Evolutionary conservation across 805 yeast species (phyloP), one percentile per base, ranked within the genome.

Genomic region (Metschnikowia sp.): DNA sequence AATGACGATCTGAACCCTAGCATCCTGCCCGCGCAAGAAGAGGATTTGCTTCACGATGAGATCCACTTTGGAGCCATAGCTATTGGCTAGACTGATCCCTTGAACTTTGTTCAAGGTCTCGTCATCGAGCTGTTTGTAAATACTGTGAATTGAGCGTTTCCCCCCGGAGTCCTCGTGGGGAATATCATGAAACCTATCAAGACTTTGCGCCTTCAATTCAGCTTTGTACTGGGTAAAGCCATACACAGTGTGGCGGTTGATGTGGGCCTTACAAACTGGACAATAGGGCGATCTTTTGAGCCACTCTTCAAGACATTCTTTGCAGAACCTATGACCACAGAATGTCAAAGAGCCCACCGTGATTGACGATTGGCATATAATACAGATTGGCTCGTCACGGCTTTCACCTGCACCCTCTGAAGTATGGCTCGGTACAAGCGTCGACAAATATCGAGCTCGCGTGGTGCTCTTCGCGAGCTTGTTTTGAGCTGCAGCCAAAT

Each of bases 281-380:
- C 99, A 94, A 2, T 70, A 66, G 1, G 66, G 61, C 35, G 77
- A 77, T 12, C 70, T 70, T 18, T 65, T 66, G 44, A 86, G 61
- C 99, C 99, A 94, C 45, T 75, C 82, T 15, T 69, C 75, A 33
- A 94, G 70, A 63, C 99, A 94, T 1, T 79, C 86, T 48, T 81
- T 78, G 62, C 99, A 94, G 61, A 86, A 94, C 55, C 82, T 83
- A 65, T 94, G 99, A 0, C 98, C 98, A 74, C 99, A 94, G 9
- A 82, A 82, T 0, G 96, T 85, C 47, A 94, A 70, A 0, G 94
- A 77, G 0, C 99, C 99, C 35, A 82, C 72, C 3, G 78, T 71
- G 42, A 90, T 88, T 1, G 78, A 62, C 4, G 82, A 76, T 18
- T 86, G 79, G 62, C 99, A 94, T 50, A 94, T 91, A 31, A 83